Percentiles rank a stretch among this genome's conserved stretches.
These are phyloP conservation scores for Closterium sp. DNA, from an alignment of 139 green algal species.

Conservation along the genomic window DNA sequence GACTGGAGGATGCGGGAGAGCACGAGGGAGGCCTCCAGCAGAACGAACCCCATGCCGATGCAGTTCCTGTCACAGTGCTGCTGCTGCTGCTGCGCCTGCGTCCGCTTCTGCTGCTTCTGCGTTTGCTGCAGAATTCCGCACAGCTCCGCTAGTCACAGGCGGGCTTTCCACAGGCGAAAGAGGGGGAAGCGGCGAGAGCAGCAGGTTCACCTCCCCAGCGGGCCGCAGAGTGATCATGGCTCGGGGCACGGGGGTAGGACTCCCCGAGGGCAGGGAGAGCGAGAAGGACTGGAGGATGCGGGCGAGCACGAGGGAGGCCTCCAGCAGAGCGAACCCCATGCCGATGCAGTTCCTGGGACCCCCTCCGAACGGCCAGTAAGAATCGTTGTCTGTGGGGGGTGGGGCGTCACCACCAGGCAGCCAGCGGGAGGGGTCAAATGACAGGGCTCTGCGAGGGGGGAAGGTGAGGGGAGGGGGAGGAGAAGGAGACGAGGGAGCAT, in stretches of 20 bases:
- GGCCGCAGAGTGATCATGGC: conserved; percentile 36
- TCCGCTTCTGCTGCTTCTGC: background rate
- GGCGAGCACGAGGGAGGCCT: conserved; percentile 70
- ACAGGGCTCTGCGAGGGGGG: background rate
- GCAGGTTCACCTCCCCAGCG: conserved; percentile 20
- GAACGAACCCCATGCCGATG: conserved; percentile 87
- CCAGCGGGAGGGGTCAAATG: conserved; percentile 70
- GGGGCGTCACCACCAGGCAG: conserved; percentile 44
- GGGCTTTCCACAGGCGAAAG: background rate
- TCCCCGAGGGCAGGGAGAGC: background rate
- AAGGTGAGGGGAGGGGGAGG: background rate
- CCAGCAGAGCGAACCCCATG: conserved; percentile 86
- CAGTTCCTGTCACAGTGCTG: conserved; percentile 67
- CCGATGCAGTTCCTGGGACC: conserved; percentile 81
- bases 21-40: conserved; percentile 80
- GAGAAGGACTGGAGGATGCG: background rate
- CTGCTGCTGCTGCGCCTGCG: background rate
- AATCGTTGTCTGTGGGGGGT: background rate
- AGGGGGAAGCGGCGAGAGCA: background rate
- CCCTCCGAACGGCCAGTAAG: conserved; percentile 58
- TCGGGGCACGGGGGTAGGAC: background rate
- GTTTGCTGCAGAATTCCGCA: background rate
- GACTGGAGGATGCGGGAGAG: background rate
- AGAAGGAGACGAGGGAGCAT: background rate
- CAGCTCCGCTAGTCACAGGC: background rate